phyloP scores from a whole-genome alignment of 1,284 basidiomycete species.

The Megacollybia platyphylla region DNA sequence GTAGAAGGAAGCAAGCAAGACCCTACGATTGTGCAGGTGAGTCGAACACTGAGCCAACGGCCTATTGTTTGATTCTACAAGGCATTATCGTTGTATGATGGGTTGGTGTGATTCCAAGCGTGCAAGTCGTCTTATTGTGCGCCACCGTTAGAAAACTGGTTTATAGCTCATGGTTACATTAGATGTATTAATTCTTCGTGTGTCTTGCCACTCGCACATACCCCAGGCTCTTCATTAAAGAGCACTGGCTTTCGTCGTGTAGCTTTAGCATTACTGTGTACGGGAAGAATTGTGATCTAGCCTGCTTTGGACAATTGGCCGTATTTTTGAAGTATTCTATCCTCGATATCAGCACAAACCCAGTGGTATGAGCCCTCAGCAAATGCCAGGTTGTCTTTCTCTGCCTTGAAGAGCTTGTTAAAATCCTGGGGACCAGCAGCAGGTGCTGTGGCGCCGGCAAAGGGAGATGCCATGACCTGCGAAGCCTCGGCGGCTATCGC shows the following conservation, averaged over 20 bases:
- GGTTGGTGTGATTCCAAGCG: constrained; percentile 38
- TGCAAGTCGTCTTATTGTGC: neutral
- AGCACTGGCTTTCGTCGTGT: neutral
- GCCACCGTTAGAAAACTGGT: neutral
- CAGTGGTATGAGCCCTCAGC: constrained; percentile 77
- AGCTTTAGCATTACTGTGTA: neutral
- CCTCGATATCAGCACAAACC: constrained; percentile 73
- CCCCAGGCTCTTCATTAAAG: too few species aligned
- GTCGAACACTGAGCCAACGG: constrained; percentile 12
- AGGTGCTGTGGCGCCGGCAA: constrained; percentile 45
- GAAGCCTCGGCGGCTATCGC: constrained; percentile 62
- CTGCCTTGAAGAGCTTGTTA: constrained; percentile 82
- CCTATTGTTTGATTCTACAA: constrained; percentile 14
- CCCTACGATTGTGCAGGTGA: constrained; percentile 92
- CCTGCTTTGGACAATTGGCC: constrained; percentile 27
- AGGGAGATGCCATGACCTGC: constrained; percentile 65
- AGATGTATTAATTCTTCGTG: neutral
- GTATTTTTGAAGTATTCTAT: constrained; percentile 65
- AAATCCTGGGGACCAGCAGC: constrained; percentile 69
- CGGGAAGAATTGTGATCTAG: neutral
- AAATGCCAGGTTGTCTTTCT: constrained; percentile 89
- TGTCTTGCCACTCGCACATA: neutral
- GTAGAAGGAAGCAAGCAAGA: constrained; percentile 96
- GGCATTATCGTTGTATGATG: constrained; percentile 72
- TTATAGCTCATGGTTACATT: neutral